phyloP scores from a whole-genome alignment of 805 yeast species.

The Yamadazyma sp. region DNA sequence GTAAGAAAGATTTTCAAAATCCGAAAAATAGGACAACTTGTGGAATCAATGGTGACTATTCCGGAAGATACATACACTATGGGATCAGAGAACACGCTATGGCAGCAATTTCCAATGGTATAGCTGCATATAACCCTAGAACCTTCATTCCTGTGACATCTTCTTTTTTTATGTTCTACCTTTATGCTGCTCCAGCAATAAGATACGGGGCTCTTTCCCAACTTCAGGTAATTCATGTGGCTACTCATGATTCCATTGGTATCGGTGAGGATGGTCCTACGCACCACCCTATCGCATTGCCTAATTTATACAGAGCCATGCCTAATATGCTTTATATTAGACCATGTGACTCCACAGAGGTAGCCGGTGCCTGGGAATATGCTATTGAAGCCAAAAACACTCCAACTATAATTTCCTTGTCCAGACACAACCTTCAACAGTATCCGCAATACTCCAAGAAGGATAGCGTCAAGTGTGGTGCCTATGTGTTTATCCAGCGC shows the following conservation, averaged over 20 bases:
- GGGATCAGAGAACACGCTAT: constrained; percentile 37
- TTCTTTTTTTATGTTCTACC: constrained; percentile 35
- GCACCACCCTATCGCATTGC: constrained; percentile 55
- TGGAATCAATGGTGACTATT: constrained; percentile 29
- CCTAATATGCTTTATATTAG: constrained; percentile 52
- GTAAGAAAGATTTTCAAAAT: constrained; percentile 28
- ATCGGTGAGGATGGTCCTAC: constrained; percentile 61
- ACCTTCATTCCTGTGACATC: constrained; percentile 40
- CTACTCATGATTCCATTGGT: constrained; percentile 59
- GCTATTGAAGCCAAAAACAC: constrained; percentile 23
- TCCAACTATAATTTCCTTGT: constrained; percentile 24
- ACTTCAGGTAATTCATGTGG: constrained; percentile 49
- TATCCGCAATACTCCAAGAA: constrained; percentile 22
- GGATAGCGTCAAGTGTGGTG: constrained; percentile 24
- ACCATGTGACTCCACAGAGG: constrained; percentile 55
- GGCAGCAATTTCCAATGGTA: constrained; percentile 32
- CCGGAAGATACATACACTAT: constrained; percentile 31
- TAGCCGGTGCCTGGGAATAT: constrained; percentile 45
- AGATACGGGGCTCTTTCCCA: constrained; percentile 49
- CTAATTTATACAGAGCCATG: constrained; percentile 51
- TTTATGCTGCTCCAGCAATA: constrained; percentile 53
- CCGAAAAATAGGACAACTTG: constrained; percentile 21
- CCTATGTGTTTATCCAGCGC: constrained; percentile 24
- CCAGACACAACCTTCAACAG: constrained; percentile 28
- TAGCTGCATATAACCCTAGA: constrained; percentile 32